These are phyloP conservation scores for Avena insularis DNA, from an alignment of 176 grass and related monocot species.

Conservation along the genomic window DNA sequence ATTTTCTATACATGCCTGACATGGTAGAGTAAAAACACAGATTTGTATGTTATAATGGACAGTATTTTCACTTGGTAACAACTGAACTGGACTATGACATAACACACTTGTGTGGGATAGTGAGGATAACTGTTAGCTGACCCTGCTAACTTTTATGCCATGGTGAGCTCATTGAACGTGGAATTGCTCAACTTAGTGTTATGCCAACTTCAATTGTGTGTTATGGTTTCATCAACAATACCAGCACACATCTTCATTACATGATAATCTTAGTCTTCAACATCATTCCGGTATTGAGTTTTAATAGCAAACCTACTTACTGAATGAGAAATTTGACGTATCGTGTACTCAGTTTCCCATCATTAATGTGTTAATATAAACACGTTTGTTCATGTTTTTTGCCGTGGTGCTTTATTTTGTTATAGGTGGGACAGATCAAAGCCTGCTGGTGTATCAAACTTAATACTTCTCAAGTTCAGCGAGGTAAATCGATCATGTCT, in stretches of 20 bases:
- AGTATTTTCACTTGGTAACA: background rate
- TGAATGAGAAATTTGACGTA: background rate
- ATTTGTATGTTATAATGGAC: background rate
- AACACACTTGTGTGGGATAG: background rate
- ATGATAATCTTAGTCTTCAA: background rate
- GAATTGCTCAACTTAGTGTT: background rate
- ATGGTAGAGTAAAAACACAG: background rate
- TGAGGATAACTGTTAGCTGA: constrained; percentile 19
- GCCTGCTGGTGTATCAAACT: constrained; percentile 77
- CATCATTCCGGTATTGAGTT: background rate
- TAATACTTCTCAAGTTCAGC: constrained; percentile 92
- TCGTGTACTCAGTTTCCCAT: background rate
- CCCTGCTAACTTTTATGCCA: background rate
- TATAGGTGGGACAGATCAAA: constrained; percentile 89
- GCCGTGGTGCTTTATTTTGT: constrained; percentile 31
- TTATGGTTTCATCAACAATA: background rate
- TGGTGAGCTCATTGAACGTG: background rate
- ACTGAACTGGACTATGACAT: background rate
- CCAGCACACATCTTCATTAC: background rate
- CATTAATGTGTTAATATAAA: background rate
- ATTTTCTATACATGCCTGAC: background rate
- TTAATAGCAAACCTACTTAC: background rate
- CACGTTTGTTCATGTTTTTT: background rate
- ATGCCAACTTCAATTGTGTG: background rate
- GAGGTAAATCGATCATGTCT: constrained; percentile 65